A percentile compares a stretch with the other conserved stretches of the same genome.
Conservation (phyloP, 2,329 filamentous ascomycete genomes). For the Trichophyton benhamiae region DNA sequence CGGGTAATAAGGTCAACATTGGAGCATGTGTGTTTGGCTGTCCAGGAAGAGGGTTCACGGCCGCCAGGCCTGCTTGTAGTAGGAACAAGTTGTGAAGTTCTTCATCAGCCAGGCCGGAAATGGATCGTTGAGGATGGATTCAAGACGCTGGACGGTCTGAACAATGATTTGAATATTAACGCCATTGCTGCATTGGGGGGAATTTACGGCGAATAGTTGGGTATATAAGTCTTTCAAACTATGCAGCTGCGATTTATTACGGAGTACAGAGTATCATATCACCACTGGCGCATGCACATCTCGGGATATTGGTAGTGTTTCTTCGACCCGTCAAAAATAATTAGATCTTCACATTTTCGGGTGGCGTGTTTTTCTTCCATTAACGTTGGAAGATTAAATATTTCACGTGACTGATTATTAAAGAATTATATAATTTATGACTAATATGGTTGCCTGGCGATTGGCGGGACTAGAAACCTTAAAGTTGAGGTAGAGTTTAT, state of each 20-base stretch:
- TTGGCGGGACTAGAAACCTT: background rate
- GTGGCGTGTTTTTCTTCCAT: no score
- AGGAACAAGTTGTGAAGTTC: constrained; percentile 67
- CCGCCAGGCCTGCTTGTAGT: constrained; percentile 83
- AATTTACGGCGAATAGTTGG: background rate
- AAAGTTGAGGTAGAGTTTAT: background rate
- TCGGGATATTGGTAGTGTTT: background rate
- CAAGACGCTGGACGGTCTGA: constrained; percentile 50
- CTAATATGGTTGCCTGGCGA: background rate
- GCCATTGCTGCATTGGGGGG: constrained; percentile 4
- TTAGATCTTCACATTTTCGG: no score
- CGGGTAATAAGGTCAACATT: constrained; percentile 81
- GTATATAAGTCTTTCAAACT: background rate
- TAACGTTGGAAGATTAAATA: background rate
- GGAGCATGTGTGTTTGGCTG: constrained; percentile 62
- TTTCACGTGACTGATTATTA: background rate
- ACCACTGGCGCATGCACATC: background rate
- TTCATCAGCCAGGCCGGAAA: constrained; percentile 50
- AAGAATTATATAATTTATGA: background rate
- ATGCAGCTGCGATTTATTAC: background rate
- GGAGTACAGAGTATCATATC: background rate
- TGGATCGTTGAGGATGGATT: constrained; percentile 89
- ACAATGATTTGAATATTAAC: constrained; percentile 14
- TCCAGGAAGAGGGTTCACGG: constrained; percentile 78
- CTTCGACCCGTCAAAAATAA: background rate